Base-by-base conservation (phyloP, 2,329 filamentous ascomycete species). In the Aspergillus brasiliensis region DNA sequence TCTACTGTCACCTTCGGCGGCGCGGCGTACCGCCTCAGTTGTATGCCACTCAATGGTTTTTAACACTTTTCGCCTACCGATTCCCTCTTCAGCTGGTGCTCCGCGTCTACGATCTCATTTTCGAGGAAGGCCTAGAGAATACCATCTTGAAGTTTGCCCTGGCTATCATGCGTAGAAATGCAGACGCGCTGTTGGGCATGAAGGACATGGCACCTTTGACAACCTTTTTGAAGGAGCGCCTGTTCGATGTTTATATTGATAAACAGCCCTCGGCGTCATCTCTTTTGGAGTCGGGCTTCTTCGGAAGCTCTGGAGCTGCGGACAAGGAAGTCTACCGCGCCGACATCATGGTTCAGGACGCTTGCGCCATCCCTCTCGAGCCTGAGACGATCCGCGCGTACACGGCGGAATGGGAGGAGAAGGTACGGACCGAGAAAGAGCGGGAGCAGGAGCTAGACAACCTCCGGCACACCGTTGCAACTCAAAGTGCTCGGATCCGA, bases 1-100 rank as follows among this genome's bases (percentile, higher is more conserved):
- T 99, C 6, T 97, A 96, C 78, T 97, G 94, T 73, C 95, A 99
- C 76, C 86, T 99, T 58, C 91, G 91, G 71, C 88, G 95, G 60
- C 87, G 91, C 58, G 89, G 91, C 65, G 95, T 99, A 57, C 90
- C 90, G 8, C 90, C 95, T 0, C 92, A 97, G 72, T 83, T 99
- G 8, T 99, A 99, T 73, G 95, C 95, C 47, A 99, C 95, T 0
- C 95, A 99, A 76, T 99, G 95, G 95, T 99, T 99, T 78, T 84
- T 99, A 52, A 99, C 95, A 0, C 83, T 99, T n/a, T 99, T 99
- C 73, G 92, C 94, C 31, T 99, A 99, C 76, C 91, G 96, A 44
- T 99, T 99, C 76, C 95, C 95, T 8, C 83, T 99, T 7, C 95
- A 99, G 73, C 86, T 99, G 8, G 95, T 99, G 6, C 88, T 99